phyloP scores from a whole-genome alignment of 2,329 filamentous ascomycete genomes.

The Didymellaceae sp. region DNA sequence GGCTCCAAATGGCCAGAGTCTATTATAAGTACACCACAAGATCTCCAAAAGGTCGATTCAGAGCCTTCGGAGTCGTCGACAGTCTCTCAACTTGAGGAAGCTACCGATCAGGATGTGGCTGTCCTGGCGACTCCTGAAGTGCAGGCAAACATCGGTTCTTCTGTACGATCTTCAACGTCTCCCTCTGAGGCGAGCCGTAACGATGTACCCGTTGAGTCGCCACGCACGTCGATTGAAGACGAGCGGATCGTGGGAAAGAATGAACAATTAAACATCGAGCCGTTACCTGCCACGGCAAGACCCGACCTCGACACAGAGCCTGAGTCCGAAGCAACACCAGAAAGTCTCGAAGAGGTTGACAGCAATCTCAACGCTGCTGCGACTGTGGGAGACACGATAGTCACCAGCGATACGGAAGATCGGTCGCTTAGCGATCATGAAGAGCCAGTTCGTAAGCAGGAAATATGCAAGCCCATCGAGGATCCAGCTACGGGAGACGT shows the following conservation, averaged over 20 bases:
- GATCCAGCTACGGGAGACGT: background rate
- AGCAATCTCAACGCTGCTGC: background rate
- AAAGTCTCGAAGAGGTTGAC: no score
- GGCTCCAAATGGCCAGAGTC: conserved; percentile 23
- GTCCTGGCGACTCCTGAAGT: conserved; percentile 18
- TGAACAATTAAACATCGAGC: background rate
- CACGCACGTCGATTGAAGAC: conserved; percentile 48
- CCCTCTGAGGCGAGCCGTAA: conserved; percentile 46
- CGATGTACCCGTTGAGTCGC: conserved; percentile 40
- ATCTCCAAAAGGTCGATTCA: conserved; percentile 28
- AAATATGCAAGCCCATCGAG: background rate
- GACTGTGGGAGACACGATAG: background rate
- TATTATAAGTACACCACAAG: conserved; percentile 10
- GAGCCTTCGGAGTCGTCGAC: conserved; percentile 44
- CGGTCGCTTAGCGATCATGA: background rate
- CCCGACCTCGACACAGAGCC: no score
- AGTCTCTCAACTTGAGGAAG: conserved; percentile 23
- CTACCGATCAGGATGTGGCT: conserved; percentile 24
- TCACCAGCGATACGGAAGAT: background rate
- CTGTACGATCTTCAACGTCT: conserved; percentile 45
- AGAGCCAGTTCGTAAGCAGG: background rate
- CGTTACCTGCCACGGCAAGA: background rate
- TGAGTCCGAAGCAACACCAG: no score
- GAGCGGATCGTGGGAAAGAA: conserved; percentile 19
- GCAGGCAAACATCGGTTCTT: conserved; percentile 39